A percentile compares a stretch with the other conserved stretches of the same genome.
Conservation (phyloP, 768 basidiomycete genomes). For the Amanita phalloides region DNA sequence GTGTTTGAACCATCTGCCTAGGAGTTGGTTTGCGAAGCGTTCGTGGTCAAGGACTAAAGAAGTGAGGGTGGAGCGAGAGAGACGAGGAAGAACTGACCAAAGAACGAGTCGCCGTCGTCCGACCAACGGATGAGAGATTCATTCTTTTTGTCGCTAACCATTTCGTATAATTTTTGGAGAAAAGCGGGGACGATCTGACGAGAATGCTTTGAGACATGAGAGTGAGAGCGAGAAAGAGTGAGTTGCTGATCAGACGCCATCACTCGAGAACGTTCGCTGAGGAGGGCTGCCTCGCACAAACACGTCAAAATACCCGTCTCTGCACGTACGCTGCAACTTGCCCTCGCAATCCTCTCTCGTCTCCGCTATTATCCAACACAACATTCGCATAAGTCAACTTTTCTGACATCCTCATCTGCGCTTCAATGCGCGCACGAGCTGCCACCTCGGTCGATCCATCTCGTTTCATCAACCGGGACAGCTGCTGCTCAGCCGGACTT, state of each 20-base stretch:
- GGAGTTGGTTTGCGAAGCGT: slow-evolving; percentile 78
- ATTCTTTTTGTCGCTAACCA: slow-evolving; percentile 82
- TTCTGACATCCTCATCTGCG: slow-evolving; percentile 70
- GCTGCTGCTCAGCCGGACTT: slow-evolving; percentile 71
- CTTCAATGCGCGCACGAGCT: slow-evolving; percentile 62
- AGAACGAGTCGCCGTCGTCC: slow-evolving; percentile 85
- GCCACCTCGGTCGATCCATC: slow-evolving; percentile 57
- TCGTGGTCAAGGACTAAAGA: slow-evolving; percentile 79
- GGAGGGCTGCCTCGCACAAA: too few species aligned
- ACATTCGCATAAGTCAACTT: slow-evolving; percentile 82
- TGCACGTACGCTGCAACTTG: slow-evolving; percentile 27
- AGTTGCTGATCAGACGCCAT: slow-evolving; percentile 49
- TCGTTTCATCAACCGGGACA: slow-evolving; percentile 71
- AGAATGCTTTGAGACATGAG: slow-evolving; percentile 22
- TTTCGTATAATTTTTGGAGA: slow-evolving; percentile 87
- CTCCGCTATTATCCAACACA: slow-evolving; percentile 85
- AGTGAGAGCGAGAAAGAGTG: slow-evolving; percentile 28
- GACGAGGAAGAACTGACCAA: slow-evolving; percentile 36
- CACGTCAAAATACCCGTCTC: too few species aligned
- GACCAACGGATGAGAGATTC: slow-evolving; percentile 88
- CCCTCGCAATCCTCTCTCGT: slow-evolving; percentile 50
- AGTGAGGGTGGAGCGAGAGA: background rate
- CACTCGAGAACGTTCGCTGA: slow-evolving; percentile 1
- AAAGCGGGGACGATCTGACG: slow-evolving; percentile 59
- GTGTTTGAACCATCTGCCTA: slow-evolving; percentile 96